Conservation (phyloP, 2,329 filamentous ascomycete genomes). For the Diplodia corticola region DNA sequence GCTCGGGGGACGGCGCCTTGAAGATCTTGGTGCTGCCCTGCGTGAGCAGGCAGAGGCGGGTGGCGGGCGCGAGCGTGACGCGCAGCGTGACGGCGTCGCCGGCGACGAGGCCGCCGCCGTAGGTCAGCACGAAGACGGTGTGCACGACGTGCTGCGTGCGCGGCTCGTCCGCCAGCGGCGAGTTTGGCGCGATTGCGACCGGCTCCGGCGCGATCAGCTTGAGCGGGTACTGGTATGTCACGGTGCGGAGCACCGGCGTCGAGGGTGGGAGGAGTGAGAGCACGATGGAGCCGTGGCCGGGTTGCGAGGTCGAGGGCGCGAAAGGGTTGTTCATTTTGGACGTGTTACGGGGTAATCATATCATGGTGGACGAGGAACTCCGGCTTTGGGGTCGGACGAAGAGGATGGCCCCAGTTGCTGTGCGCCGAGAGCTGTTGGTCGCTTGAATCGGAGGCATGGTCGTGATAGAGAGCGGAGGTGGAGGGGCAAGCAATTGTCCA, state of each 20-base stretch:
- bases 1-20: slow-evolving; percentile 61
- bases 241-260: slow-evolving; percentile 68
- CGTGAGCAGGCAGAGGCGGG: slow-evolving; percentile 63
- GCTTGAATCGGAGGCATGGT: neutral
- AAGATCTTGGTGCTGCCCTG: slow-evolving; percentile 94
- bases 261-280: slow-evolving; percentile 70
- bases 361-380: neutral
- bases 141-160: slow-evolving; percentile 47
- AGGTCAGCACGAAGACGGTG: slow-evolving; percentile 86
- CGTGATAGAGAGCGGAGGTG: slow-evolving; percentile 5
- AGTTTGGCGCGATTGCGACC: slow-evolving; percentile 52
- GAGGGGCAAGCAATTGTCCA: slow-evolving; percentile 22
- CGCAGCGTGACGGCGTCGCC: slow-evolving; percentile 78
- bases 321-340: slow-evolving; percentile 64
- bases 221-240: slow-evolving; percentile 90
- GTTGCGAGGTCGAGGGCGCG: slow-evolving; percentile 67
- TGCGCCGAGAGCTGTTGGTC: neutral
- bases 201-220: slow-evolving; percentile 85
- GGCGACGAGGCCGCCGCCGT: slow-evolving; percentile 88
- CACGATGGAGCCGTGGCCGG: slow-evolving; percentile 77
- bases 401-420: neutral
- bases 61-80: slow-evolving; percentile 63
- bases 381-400: neutral
- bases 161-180: slow-evolving; percentile 28
- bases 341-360: neutral